phyloP scores from a whole-genome alignment of 2,329 filamentous ascomycete species.

The Alternaria brassicae region DNA sequence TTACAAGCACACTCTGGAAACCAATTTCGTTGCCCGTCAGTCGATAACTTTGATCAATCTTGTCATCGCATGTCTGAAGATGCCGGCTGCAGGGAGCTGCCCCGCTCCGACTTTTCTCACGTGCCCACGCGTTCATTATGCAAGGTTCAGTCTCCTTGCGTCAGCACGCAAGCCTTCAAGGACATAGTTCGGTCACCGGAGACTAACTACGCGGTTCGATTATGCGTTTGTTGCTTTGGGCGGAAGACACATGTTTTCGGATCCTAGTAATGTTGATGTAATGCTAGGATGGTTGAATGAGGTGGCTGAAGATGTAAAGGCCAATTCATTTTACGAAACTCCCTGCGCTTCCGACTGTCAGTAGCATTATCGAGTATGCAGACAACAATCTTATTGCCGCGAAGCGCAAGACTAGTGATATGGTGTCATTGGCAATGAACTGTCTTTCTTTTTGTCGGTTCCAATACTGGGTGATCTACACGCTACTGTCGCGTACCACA shows the following conservation, averaged over 20 bases:
- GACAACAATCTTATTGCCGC: neutral
- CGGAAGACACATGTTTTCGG: neutral
- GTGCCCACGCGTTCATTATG: conserved; percentile 15
- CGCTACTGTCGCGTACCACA: neutral
- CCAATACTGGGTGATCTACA: neutral
- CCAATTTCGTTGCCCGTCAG: too few relatives aligned
- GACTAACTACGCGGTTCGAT: neutral
- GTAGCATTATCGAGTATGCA: neutral
- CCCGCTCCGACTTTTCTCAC: conserved; percentile 4
- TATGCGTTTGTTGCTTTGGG: neutral
- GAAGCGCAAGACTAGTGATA: neutral
- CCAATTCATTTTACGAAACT: neutral
- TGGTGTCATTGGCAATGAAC: neutral
- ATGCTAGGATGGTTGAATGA: neutral
- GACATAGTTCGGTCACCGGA: neutral
- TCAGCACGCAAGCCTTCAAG: conserved; percentile 5
- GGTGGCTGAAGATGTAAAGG: neutral
- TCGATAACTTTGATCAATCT: too few relatives aligned
- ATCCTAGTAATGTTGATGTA: neutral
- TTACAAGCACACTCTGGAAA: too few relatives aligned
- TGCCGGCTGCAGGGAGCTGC: neutral
- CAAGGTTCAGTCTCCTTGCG: conserved; percentile 3
- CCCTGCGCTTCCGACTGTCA: neutral
- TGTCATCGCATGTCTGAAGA: too few relatives aligned
- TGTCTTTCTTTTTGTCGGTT: neutral